Conservation (phyloP, 495 filamentous ascomycete genomes). For the Penicillium simplicissimum region DNA sequence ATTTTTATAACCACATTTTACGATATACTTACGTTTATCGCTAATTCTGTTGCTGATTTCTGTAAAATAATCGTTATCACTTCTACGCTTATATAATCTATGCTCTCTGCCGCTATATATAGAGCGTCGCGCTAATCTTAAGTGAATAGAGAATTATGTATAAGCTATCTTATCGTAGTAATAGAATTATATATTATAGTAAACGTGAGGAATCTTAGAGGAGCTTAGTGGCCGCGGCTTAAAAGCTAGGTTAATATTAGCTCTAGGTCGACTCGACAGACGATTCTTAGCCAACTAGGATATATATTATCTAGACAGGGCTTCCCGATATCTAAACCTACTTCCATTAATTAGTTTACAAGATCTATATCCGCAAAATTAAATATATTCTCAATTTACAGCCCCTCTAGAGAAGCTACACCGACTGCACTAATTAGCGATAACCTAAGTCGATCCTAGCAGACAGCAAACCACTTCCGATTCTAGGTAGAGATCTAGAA, state of each 20-base stretch:
- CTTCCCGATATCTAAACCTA: not conserved
- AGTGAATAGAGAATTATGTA: not conserved
- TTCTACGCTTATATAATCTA: not conserved
- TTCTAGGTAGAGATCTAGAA: not conserved
- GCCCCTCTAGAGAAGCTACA: not conserved
- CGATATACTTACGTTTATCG: not conserved
- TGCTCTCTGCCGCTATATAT: not conserved
- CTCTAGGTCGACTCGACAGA: not conserved
- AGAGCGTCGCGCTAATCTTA: not conserved
- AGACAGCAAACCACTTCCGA: not conserved
- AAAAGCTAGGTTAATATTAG: not conserved
- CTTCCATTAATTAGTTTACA: not conserved
- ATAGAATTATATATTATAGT: not conserved
- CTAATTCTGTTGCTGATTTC: not conserved
- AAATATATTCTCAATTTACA: not conserved
- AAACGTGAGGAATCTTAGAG: not conserved
- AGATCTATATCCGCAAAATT: not conserved
- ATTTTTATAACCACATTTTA: not conserved
- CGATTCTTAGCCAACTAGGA: not conserved
- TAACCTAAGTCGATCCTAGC: not conserved
- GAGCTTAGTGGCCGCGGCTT: not conserved
- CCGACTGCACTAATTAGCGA: not conserved
- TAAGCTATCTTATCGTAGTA: not conserved
- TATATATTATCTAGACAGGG: not conserved
- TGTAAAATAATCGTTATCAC: not conserved